Evolutionary conservation across 495 filamentous ascomycete species (phyloP).

Genomic region (Daldinia vernicosa): DNA sequence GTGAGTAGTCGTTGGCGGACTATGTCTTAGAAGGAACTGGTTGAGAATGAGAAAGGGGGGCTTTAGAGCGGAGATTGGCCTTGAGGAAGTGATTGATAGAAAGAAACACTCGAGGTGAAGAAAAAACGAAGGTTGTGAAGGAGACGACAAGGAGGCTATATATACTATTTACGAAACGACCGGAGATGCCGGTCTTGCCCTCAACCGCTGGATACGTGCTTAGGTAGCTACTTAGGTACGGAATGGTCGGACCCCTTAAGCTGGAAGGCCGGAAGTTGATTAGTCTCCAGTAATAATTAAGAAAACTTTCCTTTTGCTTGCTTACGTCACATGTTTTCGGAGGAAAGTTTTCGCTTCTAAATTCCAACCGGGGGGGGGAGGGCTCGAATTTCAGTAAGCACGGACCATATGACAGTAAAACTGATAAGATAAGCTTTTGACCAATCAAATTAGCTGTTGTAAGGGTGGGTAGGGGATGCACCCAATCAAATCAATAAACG

Average conservation of each 20-base stretch:
- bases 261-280: constrained; percentile 7
- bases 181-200: constrained; percentile 19
- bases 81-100: constrained; percentile 9
- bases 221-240: constrained; percentile 1
- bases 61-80: constrained; percentile 32
- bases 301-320: too few relatives aligned
- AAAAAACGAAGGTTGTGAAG: not conserved
- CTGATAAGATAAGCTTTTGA: too few relatives aligned
- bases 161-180: constrained; percentile 29
- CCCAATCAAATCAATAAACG: too few relatives aligned
- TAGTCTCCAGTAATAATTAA: constrained; percentile 35
- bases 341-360: too few relatives aligned
- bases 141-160: constrained; percentile 27
- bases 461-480: too few relatives aligned
- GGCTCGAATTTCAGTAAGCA: too few relatives aligned
- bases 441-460: too few relatives aligned
- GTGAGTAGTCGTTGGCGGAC: constrained; percentile 5
- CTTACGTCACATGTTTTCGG: too few relatives aligned
- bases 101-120: constrained; percentile 14
- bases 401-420: too few relatives aligned
- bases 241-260: constrained; percentile 30
- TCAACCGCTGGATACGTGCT: not conserved
- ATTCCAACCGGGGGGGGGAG: too few relatives aligned
- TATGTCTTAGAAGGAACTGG: constrained; percentile 2
- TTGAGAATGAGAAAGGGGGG: not conserved